Base-by-base conservation (phyloP, 2,329 filamentous ascomycete genomes). In the Didymosphaeria variabile region DNA sequence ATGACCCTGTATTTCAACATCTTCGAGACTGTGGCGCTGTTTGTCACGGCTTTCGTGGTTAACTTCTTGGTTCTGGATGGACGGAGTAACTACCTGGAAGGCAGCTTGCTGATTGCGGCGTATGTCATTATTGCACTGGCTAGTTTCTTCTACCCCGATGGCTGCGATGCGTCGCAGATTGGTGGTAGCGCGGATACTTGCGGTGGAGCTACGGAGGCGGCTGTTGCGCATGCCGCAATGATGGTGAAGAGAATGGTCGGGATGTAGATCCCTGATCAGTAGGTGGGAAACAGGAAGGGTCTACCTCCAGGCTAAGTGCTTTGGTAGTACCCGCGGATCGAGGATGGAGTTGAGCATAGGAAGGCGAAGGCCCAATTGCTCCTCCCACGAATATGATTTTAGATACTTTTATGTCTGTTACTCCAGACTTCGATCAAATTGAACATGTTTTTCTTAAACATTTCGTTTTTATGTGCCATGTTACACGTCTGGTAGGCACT, bases 1-100 rank as follows among this genome's bases (percentile, higher is more conserved):
- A 94, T 94, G 86, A 84, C 82, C 46, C 73, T 88, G 12, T 87
- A 87, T 77, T 88, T 88, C 71, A 87, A 86, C 60, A 78, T 87
- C 19, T 88, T 88, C 65, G 85, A 88, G 73, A 88, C 86, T 1
- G 80, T 93, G 23, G 90, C 91, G 44, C 81, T 97, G 44, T 96
- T 97, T 68, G 91, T 95, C 13, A 89, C 92, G 1, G 91, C 92
- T 0, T 87, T 97, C 45, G 84, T 97, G 36, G 91, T 94, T 60
- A 97, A 96, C 75, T 97, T 96, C 74, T 80, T 97, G 46, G 92
- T 96, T 52, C 85, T 90, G 21, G 92, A 96, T 69, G 93, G 92
- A 32, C 88, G 92, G 75, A 93, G 90, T 64, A 92, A 94, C 69
- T 95, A 92, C 81, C 84, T 94, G 0, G 92, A 95, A 77, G 92